These are phyloP conservation scores for Paspalum notatum DNA, from an alignment of 176 grass and related monocot species.

Conservation along the genomic window DNA sequence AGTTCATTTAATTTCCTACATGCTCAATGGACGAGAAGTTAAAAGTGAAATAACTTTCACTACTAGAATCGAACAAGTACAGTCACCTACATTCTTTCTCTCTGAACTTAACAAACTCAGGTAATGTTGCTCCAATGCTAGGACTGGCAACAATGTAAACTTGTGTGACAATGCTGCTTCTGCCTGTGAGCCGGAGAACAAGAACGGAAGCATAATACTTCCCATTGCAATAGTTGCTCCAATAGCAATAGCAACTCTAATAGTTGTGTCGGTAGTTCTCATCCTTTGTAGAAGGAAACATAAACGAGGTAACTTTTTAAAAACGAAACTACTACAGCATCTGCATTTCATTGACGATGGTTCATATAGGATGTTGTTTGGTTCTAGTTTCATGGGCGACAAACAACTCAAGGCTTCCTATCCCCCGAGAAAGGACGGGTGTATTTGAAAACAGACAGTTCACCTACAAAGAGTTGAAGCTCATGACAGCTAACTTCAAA, in stretches of 20 bases:
- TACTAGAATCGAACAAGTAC: neutral
- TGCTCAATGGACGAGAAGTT: neutral
- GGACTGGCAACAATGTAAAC: conserved; percentile 38
- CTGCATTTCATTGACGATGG: neutral
- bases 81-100: neutral
- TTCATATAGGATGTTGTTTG: conserved; percentile 4
- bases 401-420: conserved; percentile 18
- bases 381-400: conserved; percentile 21
- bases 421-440: conserved; percentile 13
- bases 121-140: neutral
- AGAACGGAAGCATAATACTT: conserved; percentile 33
- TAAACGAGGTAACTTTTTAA: conserved; percentile 29
- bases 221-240: conserved; percentile 30
- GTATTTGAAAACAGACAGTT: conserved; percentile 48
- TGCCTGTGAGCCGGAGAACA: conserved; percentile 16
- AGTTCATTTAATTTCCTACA: too few relatives aligned
- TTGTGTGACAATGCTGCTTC: conserved; percentile 29
- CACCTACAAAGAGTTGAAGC: conserved; percentile 51
- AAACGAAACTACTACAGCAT: neutral
- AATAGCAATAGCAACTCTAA: conserved; percentile 25
- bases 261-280: conserved; percentile 32
- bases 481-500: conserved; percentile 45
- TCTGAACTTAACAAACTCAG: neutral
- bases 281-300: conserved; percentile 31
- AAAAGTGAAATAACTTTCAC: neutral